These are phyloP conservation scores for Xanthoconium separans DNA, from an alignment of 1,284 basidiomycete species.

Conservation along the genomic window DNA sequence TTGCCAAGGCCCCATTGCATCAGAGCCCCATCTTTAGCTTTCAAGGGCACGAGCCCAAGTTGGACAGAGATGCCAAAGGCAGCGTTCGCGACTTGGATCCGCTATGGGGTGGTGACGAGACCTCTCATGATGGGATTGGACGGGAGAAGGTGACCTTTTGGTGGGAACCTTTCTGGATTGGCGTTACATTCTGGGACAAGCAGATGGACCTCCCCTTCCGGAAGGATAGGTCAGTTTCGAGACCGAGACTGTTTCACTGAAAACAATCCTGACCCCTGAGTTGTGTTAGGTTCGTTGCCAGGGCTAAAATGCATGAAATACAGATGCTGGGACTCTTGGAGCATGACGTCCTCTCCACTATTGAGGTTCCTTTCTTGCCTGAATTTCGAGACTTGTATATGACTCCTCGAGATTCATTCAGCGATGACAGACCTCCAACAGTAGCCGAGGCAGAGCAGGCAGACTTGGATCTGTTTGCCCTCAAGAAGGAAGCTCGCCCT, in stretches of 20 bases:
- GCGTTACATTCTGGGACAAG: conserved; percentile 79
- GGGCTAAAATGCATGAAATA: conserved; percentile 93
- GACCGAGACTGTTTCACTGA: background rate
- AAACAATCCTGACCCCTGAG: background rate
- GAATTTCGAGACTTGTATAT: conserved; percentile 37
- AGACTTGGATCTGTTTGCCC: conserved; percentile 64
- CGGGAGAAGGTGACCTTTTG: conserved; percentile 61
- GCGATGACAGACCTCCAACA: conserved; percentile 35
- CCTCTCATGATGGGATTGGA: conserved; percentile 34
- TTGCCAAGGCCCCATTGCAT: conserved; percentile 93
- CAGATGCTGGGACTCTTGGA: conserved; percentile 91
- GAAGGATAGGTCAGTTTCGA: conserved; percentile 61
- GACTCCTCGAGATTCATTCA: conserved; percentile 30
- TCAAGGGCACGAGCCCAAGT: conserved; percentile 52
- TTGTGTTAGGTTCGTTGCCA: conserved; percentile 71
- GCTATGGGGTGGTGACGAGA: conserved; percentile 76
- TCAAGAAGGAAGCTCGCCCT: conserved; percentile 40
- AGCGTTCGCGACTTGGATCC: conserved; percentile 64
- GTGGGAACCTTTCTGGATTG: conserved; percentile 88
- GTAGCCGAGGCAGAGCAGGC: conserved; percentile 66
- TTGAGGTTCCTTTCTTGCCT: conserved; percentile 76
- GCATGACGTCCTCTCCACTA: conserved; percentile 84
- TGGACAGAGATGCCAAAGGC: conserved; percentile 44
- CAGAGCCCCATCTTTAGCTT: conserved; percentile 90
- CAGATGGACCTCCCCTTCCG: conserved; percentile 88